These are phyloP conservation scores for Monilinia polystroma DNA, from an alignment of 2,329 filamentous ascomycete genomes.

Conservation along the genomic window DNA sequence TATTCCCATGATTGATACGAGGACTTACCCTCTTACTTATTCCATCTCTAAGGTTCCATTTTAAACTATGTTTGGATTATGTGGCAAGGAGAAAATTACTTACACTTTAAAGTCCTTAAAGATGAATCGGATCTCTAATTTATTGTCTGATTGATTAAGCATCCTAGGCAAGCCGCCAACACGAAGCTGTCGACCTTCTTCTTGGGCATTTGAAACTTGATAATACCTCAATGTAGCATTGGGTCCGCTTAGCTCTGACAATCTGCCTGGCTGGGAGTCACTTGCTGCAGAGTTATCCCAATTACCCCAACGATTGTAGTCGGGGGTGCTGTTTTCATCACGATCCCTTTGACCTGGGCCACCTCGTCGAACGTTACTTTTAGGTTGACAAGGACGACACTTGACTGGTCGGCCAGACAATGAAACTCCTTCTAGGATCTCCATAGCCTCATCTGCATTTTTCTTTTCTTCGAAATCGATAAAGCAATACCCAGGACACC, in stretches of 20 bases:
- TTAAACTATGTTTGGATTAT: neutral
- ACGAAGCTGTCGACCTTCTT: conserved; percentile 1
- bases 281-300: neutral
- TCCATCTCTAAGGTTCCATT: neutral
- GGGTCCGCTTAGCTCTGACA: neutral
- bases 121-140: conserved; percentile 8
- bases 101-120: conserved; percentile 9
- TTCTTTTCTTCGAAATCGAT: conserved; percentile 9
- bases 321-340: neutral
- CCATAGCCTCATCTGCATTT: neutral
- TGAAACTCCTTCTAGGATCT: neutral
- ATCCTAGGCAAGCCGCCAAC: conserved; percentile 8
- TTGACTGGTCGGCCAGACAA: neutral
- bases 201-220: neutral
- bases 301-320: conserved; percentile 9
- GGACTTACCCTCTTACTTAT: conserved; percentile 13
- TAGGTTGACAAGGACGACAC: conserved; percentile 1
- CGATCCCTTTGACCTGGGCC: neutral
- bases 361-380: neutral
- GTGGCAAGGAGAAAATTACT: neutral
- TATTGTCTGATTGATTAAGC: conserved; percentile 10
- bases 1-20: neutral
- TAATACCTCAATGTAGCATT: conserved; percentile 1
- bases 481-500: conserved; percentile 9
- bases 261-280: neutral